Evolutionary conservation across 1,139 yeast species (phyloP), one percentile per base, ranked within the genome.

Genomic region (Yamadazyma diddensiae): DNA sequence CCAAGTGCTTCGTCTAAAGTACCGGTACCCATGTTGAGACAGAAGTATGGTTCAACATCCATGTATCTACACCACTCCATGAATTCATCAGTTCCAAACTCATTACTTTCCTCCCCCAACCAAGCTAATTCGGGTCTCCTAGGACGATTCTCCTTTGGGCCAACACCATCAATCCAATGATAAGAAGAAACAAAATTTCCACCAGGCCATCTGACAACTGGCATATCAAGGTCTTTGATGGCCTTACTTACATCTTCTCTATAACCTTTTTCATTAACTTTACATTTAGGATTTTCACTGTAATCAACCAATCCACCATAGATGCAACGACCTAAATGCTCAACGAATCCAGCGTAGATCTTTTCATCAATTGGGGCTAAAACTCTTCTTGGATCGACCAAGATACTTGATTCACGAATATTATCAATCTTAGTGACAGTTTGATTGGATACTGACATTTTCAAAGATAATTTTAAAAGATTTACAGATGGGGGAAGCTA

Each of bases 11-110:
- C 63, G 33, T 53, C 58, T 24, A 57, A 45, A 6, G 62, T 57
- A 19, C 62, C 63, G 4, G 62, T 57, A 8, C 62, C 62, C 62
- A 57, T 57, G 38, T 57, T 57, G 22, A 57, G 38, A 39, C 62
- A 57, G 13, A 57, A 35, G 31, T 55, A 57, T 2, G 62, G 62
- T 37, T 57, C 62, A 14, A 44, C 46, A 5, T 43, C 41, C 50
- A 53, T 47, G 15, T 39, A 43, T 24, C 45, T 42, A 39, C 62
- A 55, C 59, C 61, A 57, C 15, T 55, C 57, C 38, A 57, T 49
- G 39, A 57, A 57, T 41, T 57, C 62, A 37, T 57, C 62, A 3
- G 62, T 57, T 10, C 62, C 62, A 40, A 57, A 57, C 25, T 33
- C 40, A 33, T 57, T 57, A 33, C 52, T 39, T 40, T 57, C 62